These are phyloP conservation scores for Chlorella sorokiniana DNA, from an alignment of 139 green algal species.

Conservation along the genomic window DNA sequence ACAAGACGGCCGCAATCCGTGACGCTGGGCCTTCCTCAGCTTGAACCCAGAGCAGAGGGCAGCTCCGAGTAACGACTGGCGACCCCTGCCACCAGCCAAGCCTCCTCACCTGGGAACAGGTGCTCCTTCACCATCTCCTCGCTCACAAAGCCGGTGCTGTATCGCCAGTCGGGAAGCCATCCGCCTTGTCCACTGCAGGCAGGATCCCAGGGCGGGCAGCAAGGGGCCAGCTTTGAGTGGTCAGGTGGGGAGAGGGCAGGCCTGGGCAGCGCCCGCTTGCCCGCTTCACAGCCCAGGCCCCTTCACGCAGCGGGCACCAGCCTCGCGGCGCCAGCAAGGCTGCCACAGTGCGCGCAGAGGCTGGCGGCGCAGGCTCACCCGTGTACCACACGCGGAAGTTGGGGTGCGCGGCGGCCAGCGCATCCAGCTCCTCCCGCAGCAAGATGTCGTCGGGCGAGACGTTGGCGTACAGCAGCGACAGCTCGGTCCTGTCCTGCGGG, in stretches of 20 bases:
- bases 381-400: conserved; percentile 74
- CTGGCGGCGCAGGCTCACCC: not conserved
- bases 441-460: conserved; percentile 94
- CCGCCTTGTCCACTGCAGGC: conserved; percentile 44
- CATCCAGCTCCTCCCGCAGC: conserved; percentile 88
- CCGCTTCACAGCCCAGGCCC: not conserved
- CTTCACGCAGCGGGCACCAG: not conserved
- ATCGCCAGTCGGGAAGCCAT: conserved; percentile 72
- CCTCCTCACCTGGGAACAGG: conserved; percentile 58
- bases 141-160: conserved; percentile 77
- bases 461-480: conserved; percentile 96
- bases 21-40: too few relatives aligned
- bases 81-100: not conserved
- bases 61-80: too few relatives aligned
- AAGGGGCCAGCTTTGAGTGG: not conserved
- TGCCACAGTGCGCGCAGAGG: not conserved
- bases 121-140: conserved; percentile 80
- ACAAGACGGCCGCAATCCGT: not conserved
- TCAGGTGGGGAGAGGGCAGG: not conserved
- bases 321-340: not conserved
- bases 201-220: too few relatives aligned
- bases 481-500: conserved; percentile 77
- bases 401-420: conserved; percentile 63
- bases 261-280: not conserved
- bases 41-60: too few relatives aligned